A percentile compares a stretch with the other conserved stretches of the same genome.
Conservation (phyloP, 2,329 filamentous ascomycete genomes). For the Westerdykella aurantiaca region DNA sequence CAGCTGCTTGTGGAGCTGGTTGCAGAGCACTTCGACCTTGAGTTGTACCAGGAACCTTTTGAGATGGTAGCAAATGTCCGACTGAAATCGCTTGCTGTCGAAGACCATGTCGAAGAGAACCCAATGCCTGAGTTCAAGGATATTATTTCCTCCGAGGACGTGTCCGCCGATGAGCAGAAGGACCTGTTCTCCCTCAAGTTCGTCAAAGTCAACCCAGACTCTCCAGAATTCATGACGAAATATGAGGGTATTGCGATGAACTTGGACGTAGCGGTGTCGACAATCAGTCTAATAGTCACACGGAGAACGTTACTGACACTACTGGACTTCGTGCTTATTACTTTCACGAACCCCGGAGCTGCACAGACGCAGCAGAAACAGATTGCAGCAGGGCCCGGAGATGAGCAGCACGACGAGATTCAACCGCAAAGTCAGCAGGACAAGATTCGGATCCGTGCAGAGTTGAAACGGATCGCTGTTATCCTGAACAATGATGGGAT, state of each 20-base stretch:
- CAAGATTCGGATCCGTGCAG: conserved; percentile 88
- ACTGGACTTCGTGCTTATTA: conserved; percentile 87
- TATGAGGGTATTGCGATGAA: conserved; percentile 95
- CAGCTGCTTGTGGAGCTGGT: conserved; percentile 83
- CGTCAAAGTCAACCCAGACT: conserved; percentile 79
- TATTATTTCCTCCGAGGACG: conserved; percentile 87
- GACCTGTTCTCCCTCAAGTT: conserved; percentile 87
- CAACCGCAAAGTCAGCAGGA: conserved; percentile 48
- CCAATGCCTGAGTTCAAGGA: conserved; percentile 89
- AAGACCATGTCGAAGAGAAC: conserved; percentile 89
- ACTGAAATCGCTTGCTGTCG: conserved; percentile 77
- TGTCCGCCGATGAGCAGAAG: conserved; percentile 62
- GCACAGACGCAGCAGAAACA: conserved; percentile 35
- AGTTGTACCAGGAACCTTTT: conserved; percentile 81
- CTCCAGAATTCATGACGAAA: conserved; percentile 85
- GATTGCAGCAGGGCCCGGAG: conserved; percentile 25
- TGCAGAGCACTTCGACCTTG: conserved; percentile 79
- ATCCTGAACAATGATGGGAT: conserved; percentile 98
- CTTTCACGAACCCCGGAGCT: conserved; percentile 66
- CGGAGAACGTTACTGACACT: conserved; percentile 86
- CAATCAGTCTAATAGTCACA: conserved; percentile 93
- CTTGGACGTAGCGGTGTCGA: conserved; percentile 83
- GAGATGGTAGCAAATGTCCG: conserved; percentile 93
- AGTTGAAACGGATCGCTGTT: conserved; percentile 86
- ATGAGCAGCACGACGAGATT: conserved; percentile 35